phyloP scores from a whole-genome alignment of 345 rosid species.

The Microthlaspi erraticum region DNA sequence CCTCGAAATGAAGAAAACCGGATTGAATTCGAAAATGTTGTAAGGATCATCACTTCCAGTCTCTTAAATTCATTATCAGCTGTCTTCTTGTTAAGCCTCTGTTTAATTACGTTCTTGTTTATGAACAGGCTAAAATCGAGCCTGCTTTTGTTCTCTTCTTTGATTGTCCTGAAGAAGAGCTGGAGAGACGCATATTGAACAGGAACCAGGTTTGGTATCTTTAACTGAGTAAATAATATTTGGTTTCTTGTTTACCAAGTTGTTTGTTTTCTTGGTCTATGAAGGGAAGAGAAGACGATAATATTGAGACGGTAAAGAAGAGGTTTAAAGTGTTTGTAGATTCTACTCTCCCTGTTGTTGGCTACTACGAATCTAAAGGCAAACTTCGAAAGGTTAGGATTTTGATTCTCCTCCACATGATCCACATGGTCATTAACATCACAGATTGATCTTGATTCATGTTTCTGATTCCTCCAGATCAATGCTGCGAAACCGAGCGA shows the following conservation, averaged over 20 bases:
- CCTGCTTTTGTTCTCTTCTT: constrained; percentile 67
- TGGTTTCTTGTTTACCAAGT: background rate
- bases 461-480: constrained; percentile 48
- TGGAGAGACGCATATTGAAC: constrained; percentile 63
- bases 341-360: constrained; percentile 64
- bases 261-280: constrained; percentile 28
- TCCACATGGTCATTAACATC: background rate
- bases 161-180: constrained; percentile 67
- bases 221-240: background rate
- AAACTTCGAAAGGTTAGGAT: constrained; percentile 65
- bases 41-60: constrained; percentile 40
- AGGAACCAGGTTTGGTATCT: constrained; percentile 69
- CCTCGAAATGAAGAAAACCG: constrained; percentile 88
- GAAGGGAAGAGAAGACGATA: constrained; percentile 85
- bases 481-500: constrained; percentile 69
- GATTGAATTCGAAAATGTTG: constrained; percentile 67
- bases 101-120: constrained; percentile 21
- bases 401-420: constrained; percentile 2
- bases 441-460: constrained; percentile 7
- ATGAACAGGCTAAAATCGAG: constrained; percentile 63
- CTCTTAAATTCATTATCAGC: background rate
- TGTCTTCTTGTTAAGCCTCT: background rate
- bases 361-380: constrained; percentile 57
- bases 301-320: constrained; percentile 66
- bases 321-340: constrained; percentile 63